phyloP scores from a whole-genome alignment of 345 rosid genomes.

The Toxicodendron radicans region DNA sequence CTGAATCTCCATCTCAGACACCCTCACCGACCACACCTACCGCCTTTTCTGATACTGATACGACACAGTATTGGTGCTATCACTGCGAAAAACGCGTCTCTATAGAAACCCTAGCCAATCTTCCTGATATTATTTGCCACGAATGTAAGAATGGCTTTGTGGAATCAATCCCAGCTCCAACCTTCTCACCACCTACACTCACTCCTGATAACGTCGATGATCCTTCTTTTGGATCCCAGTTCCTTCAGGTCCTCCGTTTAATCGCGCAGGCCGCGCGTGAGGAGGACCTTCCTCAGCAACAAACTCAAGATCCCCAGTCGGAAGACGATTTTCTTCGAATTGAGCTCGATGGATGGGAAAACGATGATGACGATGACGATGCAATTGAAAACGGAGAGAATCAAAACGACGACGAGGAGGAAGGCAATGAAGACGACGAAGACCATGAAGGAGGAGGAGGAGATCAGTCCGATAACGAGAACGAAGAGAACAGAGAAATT shows the following conservation, averaged over 20 bases:
- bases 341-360: constrained; percentile 61
- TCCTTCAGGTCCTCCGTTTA: constrained; percentile 61
- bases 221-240: constrained; percentile 56
- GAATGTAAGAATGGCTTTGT: constrained; percentile 83
- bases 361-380: constrained; percentile 48
- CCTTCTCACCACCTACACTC: constrained; percentile 36
- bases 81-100: constrained; percentile 70
- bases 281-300: constrained; percentile 48
- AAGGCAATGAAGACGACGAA: constrained; percentile 17
- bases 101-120: constrained; percentile 47
- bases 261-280: constrained; percentile 53
- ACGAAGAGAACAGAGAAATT: constrained; percentile 29
- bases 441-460: constrained; percentile 23
- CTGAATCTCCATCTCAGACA: constrained; percentile 41
- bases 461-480: constrained; percentile 28
- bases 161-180: constrained; percentile 46
- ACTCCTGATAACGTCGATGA: constrained; percentile 52
- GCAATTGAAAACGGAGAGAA: constrained; percentile 32
- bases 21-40: constrained; percentile 18
- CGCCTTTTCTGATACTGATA: constrained; percentile 20
- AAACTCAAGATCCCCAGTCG: constrained; percentile 35
- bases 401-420: constrained; percentile 17
- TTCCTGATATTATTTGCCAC: constrained; percentile 46
- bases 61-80: constrained; percentile 63
- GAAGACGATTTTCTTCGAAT: constrained; percentile 54